phyloP scores from a whole-genome alignment of 441 rosid species.

The Euphorbia schlechtendalii region DNA sequence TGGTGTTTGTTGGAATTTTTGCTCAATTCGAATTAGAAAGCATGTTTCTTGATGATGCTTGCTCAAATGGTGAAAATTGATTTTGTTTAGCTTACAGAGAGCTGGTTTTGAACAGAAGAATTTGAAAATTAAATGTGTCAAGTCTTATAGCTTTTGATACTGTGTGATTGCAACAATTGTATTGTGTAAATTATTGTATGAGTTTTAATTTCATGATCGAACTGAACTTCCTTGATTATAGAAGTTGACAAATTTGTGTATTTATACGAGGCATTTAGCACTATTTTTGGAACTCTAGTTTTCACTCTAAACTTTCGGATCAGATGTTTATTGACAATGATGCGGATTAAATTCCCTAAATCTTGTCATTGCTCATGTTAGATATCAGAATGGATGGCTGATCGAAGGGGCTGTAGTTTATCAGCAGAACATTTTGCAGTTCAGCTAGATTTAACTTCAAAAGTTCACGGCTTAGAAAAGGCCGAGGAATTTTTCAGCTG shows the following conservation, averaged over 20 bases:
- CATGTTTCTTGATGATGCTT: background rate
- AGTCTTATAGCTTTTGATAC: background rate
- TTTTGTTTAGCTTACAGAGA: background rate
- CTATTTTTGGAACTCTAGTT: background rate
- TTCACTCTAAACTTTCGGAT: background rate
- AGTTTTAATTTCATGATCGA: too few relatives aligned
- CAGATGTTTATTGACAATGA: background rate
- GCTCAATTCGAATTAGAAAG: background rate
- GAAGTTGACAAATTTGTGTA: too few relatives aligned
- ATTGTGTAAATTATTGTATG: too few relatives aligned
- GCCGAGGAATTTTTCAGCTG: conserved; percentile 36
- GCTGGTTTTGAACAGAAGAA: background rate
- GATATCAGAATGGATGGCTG: conserved; percentile 38
- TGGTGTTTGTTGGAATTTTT: background rate
- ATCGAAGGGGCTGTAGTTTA: conserved; percentile 14
- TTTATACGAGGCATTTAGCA: background rate
- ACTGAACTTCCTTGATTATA: too few relatives aligned
- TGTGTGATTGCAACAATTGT: background rate
- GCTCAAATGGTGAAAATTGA: conserved; percentile 2
- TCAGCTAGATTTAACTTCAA: conserved; percentile 38
- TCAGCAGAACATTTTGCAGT: conserved; percentile 29
- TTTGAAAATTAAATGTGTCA: background rate
- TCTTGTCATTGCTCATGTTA: conserved; percentile 12
- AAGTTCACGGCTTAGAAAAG: conserved; percentile 31
- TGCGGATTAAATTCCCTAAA: background rate